Base-by-base conservation (phyloP, 768 basidiomycete genomes). In the Hygrophorus russula region DNA sequence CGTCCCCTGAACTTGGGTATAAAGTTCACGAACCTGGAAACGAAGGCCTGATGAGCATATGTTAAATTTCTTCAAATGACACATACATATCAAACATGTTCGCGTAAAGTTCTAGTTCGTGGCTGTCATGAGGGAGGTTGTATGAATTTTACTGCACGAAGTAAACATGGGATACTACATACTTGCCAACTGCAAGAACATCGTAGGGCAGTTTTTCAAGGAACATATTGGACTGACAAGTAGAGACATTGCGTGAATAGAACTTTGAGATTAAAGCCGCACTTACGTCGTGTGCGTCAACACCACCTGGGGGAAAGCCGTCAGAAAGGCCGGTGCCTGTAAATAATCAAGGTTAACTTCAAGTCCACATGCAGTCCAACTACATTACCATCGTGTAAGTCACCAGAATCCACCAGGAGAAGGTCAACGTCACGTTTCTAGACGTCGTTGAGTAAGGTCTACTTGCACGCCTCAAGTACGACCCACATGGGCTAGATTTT, bases 141-240 rank as follows among this genome's bases (percentile, higher is more conserved):
- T 3, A 29, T 17, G 5, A 32, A 15, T 14, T 5, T 19, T 10
- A 34, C 11, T 11, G 34, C n/a, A 5, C 17, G 3, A 20, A 7
- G 5, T n/a, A 10, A 33, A 19, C 19, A 14, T 6, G 18, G 14
- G 20, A 7, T 24, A 12, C 17, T 1, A 59, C 82, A 32, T 54
- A 81, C 77, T 92, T 93, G 55, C 91, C 90, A 40, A 91, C 88
- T 2, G 86, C 64, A 56, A 91, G 73, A 2, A 89, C 53, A 54
- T 94, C 91, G 54, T 89, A 93, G 0, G 82, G 82, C 14, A 93
- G 66, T 44, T 74, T 61, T 15, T 73, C 62, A 49, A 92, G 66
- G 58, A 90, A 80, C 54, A 81, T 64, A 59, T 88, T 87, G n/a
- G 83, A 63, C 81, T 85, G 45, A 13, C 39, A 41, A 18, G 20